Base-by-base conservation (phyloP, 108 stramenopile species). In the Conticribra guillardii region DNA sequence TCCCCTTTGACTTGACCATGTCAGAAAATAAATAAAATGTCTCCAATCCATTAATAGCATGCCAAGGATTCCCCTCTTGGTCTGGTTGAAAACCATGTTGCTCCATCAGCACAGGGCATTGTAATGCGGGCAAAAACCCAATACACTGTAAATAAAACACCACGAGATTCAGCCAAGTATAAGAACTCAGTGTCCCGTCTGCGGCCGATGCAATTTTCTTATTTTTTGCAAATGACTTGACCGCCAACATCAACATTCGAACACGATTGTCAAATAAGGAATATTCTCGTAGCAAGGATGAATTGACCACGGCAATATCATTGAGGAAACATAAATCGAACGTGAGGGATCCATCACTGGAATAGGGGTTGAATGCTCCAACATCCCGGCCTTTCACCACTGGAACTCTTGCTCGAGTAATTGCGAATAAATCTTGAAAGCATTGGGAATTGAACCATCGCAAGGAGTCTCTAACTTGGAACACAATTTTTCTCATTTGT, bases 261-360 rank as follows among this genome's bases (percentile, higher is more conserved):
- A 85, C 86, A n/a, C 85, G 75, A n/a, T 33, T 51, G 61, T 91
- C 85, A 33, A 91, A 65, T 26, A 82, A 31, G 14, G 89, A 89
- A 60, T 95, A 95, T 65, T 90, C 94, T 31, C 87, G 69, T n/a
- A 92, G 60, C 5, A 95, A 62, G 0, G 66, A 64, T 0, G 89
- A 90, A 65, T 95, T 95, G 22, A 72, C 87, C 0, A 95, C 93
- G 2, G 93, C 91, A 59, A 92, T 88, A 31, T 95, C 91, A 67
- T 95, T 95, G 54, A 87, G 64, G 48, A 95, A 92, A 69, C 94
- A 95, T 50, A 95, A 70, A 61, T 95, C 94, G 79, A 91, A 91
- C 46, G 84, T 23, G 3, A 89, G 61, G 4, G 80, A 82, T 47
- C 91, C 91, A 57, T 88, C 85, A 3, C 52, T 18, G 16, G 83